Evolutionary conservation across 2,329 filamentous ascomycete species (phyloP).

Genomic region (Colletotrichum gloeosporioides): DNA sequence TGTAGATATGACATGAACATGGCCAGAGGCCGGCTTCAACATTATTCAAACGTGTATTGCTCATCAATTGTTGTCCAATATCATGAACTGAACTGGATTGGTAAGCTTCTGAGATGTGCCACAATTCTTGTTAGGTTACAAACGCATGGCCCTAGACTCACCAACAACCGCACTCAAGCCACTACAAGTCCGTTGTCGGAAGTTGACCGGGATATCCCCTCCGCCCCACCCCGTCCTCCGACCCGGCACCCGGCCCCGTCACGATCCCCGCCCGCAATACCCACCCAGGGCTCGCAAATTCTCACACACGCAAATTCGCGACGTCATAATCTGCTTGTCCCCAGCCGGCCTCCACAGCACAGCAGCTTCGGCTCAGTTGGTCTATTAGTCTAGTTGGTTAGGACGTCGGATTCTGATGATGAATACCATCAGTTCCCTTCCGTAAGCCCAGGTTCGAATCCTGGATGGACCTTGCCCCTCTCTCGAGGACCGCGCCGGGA

Average conservation of each 20-base stretch:
- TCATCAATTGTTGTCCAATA: neutral
- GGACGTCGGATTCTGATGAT: constrained; percentile 22
- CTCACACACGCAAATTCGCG: neutral
- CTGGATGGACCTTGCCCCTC: constrained; percentile 14
- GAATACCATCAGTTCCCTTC: neutral
- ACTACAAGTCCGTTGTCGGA: neutral
- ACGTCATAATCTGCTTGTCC: neutral
- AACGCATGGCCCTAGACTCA: neutral
- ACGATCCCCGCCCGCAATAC: neutral
- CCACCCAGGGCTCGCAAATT: constrained; percentile 5
- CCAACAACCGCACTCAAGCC: neutral
- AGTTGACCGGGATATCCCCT: neutral
- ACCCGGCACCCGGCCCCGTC: neutral
- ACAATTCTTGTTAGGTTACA: neutral
- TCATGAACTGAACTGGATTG: neutral
- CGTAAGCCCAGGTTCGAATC: constrained; percentile 23
- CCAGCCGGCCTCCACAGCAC: neutral
- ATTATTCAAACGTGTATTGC: neutral
- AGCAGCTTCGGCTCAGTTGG: neutral
- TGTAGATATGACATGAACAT: neutral
- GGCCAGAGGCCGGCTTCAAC: neutral
- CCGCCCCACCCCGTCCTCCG: neutral
- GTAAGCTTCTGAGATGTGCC: neutral
- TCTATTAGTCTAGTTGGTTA: constrained; percentile 24
- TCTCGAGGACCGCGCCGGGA: neutral